phyloP scores from a whole-genome alignment of 768 basidiomycete genomes.

The Trametes coccinea region DNA sequence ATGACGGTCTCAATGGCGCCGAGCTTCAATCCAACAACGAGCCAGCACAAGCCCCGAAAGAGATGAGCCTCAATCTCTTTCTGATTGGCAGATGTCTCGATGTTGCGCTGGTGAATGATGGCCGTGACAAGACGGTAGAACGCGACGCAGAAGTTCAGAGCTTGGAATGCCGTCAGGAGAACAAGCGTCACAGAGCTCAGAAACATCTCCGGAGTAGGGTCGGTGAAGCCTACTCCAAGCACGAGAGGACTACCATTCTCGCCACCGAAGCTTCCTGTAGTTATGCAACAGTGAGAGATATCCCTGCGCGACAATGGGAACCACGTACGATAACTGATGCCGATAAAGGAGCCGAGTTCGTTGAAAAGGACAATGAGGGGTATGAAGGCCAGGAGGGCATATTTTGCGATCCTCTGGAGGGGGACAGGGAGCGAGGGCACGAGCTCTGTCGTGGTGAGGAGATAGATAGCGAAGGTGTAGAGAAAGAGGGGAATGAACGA shows the following conservation, averaged over 20 bases:
- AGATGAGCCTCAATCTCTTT: conserved; percentile 38
- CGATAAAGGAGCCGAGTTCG: conserved; percentile 65
- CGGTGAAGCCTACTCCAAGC: conserved; percentile 44
- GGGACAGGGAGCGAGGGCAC: conserved; percentile 52
- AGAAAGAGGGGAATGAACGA: conserved; percentile 68
- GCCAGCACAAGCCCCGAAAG: conserved; percentile 66
- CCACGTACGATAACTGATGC: conserved; percentile 56
- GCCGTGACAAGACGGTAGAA: conserved; percentile 58
- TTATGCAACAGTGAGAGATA: neutral
- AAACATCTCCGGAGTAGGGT: conserved; percentile 48
- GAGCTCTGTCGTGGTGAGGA: conserved; percentile 54
- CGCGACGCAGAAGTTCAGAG: conserved; percentile 54
- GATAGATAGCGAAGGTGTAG: conserved; percentile 62
- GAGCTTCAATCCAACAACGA: conserved; percentile 58
- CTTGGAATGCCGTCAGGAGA: conserved; percentile 58
- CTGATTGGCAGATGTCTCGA: conserved; percentile 42
- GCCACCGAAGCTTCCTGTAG: conserved; percentile 11
- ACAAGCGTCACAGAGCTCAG: conserved; percentile 63
- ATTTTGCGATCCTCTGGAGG: conserved; percentile 45
- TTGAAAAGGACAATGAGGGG: conserved; percentile 56
- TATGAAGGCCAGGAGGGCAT: conserved; percentile 52
- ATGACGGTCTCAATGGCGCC: conserved; percentile 64
- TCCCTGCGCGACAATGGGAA: neutral
- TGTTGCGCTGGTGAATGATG: conserved; percentile 50
- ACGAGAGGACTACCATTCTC: neutral